phyloP scores from a whole-genome alignment of 1,139 yeast species.

The Blastobotrys raffinosifermentans region DNA sequence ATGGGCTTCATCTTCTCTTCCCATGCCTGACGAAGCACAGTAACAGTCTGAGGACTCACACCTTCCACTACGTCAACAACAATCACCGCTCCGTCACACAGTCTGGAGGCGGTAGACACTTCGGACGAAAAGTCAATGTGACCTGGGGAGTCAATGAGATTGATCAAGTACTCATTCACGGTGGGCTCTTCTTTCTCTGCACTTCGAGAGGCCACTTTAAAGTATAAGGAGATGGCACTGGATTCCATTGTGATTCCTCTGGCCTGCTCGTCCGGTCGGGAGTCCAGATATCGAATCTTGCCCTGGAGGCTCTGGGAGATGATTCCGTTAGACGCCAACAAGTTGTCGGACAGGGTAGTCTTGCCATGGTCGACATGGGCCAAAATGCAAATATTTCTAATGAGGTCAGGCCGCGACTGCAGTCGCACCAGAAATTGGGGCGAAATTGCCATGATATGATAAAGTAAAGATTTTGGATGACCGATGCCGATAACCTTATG shows the following conservation, averaged over 20 bases:
- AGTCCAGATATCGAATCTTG: conserved; percentile 84
- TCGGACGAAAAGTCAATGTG: conserved; percentile 96
- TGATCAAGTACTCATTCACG: conserved; percentile 74
- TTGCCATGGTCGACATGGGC: conserved; percentile 99
- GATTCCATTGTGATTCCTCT: conserved; percentile 98
- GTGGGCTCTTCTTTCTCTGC: conserved; percentile 30
- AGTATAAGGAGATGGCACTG: conserved; percentile 83
- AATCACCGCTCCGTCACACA: conserved; percentile 95
- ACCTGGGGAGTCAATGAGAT: conserved; percentile 96
- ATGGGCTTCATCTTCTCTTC: conserved; percentile 83
- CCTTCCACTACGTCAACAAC: conserved; percentile 97
- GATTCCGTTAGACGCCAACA: conserved; percentile 92
- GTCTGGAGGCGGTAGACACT: conserved; percentile 89
- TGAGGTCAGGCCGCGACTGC: conserved; percentile 62
- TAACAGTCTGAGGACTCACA: conserved; percentile 93
- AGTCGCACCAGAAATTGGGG: conserved; percentile 58
- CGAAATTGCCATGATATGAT: conserved; percentile 39
- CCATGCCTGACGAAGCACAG: conserved; percentile 95
- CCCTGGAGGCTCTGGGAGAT: conserved; percentile 95
- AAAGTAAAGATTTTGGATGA: too few species aligned
- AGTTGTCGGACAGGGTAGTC: conserved; percentile 88
- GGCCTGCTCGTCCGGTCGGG: conserved; percentile 91
- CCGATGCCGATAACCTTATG: too few species aligned
- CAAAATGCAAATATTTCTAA: conserved; percentile 87
- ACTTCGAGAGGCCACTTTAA: conserved; percentile 34